Conservation (phyloP, 2,329 filamentous ascomycete genomes). For the Orbilia oligospora region DNA sequence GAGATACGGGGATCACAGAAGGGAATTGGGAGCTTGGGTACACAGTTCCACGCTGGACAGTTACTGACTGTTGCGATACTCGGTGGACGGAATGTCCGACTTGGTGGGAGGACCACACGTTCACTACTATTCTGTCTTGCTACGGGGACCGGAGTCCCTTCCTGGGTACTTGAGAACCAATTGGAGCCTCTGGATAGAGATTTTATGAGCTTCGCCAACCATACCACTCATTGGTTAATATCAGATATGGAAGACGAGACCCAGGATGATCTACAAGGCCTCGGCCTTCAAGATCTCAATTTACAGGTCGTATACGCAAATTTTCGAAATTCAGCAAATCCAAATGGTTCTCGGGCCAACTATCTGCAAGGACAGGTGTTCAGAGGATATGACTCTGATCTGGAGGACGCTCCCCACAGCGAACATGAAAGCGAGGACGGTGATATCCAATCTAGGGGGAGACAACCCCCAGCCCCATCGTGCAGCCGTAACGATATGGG, state of each 20-base stretch:
- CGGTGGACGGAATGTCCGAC: slow-evolving; percentile 18
- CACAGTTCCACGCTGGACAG: slow-evolving; percentile 10
- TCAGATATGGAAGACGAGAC: slow-evolving; percentile 9
- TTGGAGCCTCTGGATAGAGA: slow-evolving; percentile 16
- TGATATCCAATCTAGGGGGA: slow-evolving; percentile 17
- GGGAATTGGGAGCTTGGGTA: neutral
- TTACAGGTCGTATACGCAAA: slow-evolving; percentile 1
- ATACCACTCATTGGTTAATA: neutral
- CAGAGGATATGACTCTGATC: neutral
- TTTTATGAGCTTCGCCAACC: slow-evolving; percentile 20
- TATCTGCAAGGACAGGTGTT: neutral
- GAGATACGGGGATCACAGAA: neutral
- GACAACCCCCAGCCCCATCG: neutral
- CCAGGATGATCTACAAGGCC: neutral
- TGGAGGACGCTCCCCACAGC: slow-evolving; percentile 2
- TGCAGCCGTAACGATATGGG: neutral
- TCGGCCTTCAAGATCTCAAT: neutral
- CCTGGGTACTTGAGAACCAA: slow-evolving; percentile 29
- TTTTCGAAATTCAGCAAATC: neutral
- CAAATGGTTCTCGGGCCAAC: neutral
- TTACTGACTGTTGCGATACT: slow-evolving; percentile 19
- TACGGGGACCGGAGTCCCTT: neutral
- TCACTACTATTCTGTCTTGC: slow-evolving; percentile 19
- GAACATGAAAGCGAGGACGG: slow-evolving; percentile 14
- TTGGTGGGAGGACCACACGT: slow-evolving; percentile 16